Evolutionary conservation across 1,139 yeast genomes (phyloP), one percentile per base, ranked within the genome.

Genomic region (Taphrina deformans): DNA sequence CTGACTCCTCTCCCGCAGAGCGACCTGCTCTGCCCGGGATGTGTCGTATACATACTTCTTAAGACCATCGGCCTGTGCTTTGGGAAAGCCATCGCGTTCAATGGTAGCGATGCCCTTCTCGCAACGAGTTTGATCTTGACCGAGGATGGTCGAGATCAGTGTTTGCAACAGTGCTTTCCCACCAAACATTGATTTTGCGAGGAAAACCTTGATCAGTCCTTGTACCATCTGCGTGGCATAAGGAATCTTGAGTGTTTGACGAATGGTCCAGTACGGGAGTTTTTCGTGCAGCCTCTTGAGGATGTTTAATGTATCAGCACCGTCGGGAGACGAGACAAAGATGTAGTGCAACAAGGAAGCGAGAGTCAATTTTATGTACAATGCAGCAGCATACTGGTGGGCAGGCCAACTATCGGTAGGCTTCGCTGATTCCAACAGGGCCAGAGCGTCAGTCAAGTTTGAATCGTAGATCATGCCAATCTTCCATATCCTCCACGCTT

Each of bases 281-380:
- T 58, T 62, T n/a, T 40, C 62, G 44, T 62, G 62, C 31, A 65
- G 26, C 4, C 67, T 31, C n/a, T 56, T 56, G 23, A 65, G 46
- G 24, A 65, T 38, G 23, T 44, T 55, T 24, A 62, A 52, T 12
- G 65, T 61, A 18, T 46, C 58, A 6, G 65, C 40, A 9, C 58
- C 65, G 26, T 55, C 61, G 16, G 55, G 52, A 1, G 65, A 55
- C 7, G 58, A 44, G 10, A 62, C 67, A 33, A 65, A 62, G 24
- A 62, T 38, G 45, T 61, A 65, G 48, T 65, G 67, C 9, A 61
- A 44, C 14, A 65, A n/a, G 7, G 62, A 50, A 7, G 67, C 67
- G 12, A 61, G 55, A 12, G 67, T 65, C 14, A 61, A 52, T 41
- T 62, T 65, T 27, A 61, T 51, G 40, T 65, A 53, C n/a, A 44